A percentile compares a stretch with the other conserved stretches of the same genome.
Evolutionary conservation across 345 rosid genomes (phyloP).

Genomic region (Gossypium rotundifolium): DNA sequence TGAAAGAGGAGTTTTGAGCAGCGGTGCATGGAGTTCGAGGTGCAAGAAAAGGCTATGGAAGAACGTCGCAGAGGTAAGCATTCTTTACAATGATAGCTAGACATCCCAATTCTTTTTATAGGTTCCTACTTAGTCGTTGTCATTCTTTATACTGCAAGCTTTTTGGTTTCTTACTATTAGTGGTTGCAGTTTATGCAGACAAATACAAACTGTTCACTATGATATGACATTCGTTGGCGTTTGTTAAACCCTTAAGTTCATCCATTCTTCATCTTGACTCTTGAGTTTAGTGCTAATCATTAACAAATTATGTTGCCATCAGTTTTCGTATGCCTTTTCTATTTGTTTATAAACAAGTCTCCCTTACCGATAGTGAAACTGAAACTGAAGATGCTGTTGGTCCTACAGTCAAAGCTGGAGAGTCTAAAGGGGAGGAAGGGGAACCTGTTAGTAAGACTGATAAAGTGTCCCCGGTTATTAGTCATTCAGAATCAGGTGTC

Average conservation of each 20-base stretch:
- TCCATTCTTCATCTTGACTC: background rate
- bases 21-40: background rate
- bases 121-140: background rate
- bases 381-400: constrained; percentile 7
- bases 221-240: background rate
- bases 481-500: constrained; percentile 7
- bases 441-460: constrained; percentile 16
- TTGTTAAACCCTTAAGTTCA: background rate
- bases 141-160: background rate
- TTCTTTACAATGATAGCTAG: background rate
- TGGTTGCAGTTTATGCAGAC: background rate
- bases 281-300: background rate
- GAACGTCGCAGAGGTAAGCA: background rate
- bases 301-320: background rate
- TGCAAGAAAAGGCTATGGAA: background rate
- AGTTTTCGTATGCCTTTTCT: background rate
- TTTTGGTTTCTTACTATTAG: background rate
- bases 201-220: background rate
- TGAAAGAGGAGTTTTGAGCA: background rate
- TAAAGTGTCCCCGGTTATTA: constrained; percentile 12
- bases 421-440: constrained; percentile 23
- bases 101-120: background rate
- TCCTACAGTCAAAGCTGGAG: constrained; percentile 19
- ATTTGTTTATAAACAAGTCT: background rate
- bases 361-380: background rate